Evolutionary conservation across 352 stramenopile species (phyloP).

Genomic region (Pythium coloratum): DNA sequence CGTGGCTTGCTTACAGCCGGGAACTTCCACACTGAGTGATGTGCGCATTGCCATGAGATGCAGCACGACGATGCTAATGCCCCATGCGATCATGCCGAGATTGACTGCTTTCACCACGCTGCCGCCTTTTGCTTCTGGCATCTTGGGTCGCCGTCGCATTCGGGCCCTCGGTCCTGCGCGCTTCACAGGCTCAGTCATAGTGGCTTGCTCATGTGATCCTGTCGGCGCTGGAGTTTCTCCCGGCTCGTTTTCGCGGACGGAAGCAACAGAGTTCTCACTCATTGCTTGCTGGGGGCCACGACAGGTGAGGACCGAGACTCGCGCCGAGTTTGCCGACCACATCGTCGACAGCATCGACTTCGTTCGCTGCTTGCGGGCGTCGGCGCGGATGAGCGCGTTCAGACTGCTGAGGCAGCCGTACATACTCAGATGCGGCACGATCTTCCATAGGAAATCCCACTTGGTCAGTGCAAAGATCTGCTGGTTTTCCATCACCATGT

Average conservation of each 20-base stretch:
- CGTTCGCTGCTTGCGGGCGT: neutral
- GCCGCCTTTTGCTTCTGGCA: neutral
- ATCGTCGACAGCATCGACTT: neutral
- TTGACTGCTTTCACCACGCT: neutral
- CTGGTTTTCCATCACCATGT: conserved; percentile 48
- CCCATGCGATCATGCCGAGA: neutral
- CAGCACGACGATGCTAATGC: conserved; percentile 16
- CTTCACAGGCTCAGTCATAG: neutral
- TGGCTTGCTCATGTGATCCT: neutral
- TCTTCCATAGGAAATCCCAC: conserved; percentile 29
- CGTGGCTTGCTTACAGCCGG: conserved; percentile 33
- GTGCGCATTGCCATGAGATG: conserved; percentile 18
- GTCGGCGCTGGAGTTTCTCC: too few relatives aligned
- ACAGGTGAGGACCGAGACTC: neutral
- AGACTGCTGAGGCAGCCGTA: conserved; percentile 31
- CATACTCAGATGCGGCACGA: conserved; percentile 39
- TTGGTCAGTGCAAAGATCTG: conserved; percentile 36
- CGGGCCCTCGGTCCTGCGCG: neutral
- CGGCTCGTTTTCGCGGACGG: neutral
- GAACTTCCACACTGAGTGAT: conserved; percentile 1
- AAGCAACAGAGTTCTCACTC: neutral
- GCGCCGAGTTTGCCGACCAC: neutral
- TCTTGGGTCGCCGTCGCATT: neutral
- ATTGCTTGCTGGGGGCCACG: neutral
- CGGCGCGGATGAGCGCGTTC: conserved; percentile 19